Conservation (phyloP, 306 rosid genomes). For the Lotus japonicus region DNA sequence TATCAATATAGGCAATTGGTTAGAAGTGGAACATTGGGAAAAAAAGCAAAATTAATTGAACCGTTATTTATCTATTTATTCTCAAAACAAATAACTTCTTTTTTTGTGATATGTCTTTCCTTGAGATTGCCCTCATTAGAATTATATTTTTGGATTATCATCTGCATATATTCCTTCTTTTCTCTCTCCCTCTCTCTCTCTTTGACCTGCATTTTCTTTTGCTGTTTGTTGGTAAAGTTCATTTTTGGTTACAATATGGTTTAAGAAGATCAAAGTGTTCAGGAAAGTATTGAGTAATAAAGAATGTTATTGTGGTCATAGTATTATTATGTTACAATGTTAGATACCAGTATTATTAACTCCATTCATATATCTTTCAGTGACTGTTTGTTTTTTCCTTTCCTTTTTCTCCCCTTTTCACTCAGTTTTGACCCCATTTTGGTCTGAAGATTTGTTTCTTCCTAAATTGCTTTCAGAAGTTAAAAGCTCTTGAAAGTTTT, state of each 20-base stretch:
- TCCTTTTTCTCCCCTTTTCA: background rate
- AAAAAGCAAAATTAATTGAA: background rate
- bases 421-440: constrained; percentile 1
- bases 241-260: constrained; percentile 8
- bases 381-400: background rate
- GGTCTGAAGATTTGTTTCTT: background rate
- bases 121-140: background rate
- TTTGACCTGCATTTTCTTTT: background rate
- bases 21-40: background rate
- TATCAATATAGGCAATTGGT: background rate
- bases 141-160: background rate
- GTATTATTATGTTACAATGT: background rate
- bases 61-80: background rate
- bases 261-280: background rate
- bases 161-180: background rate
- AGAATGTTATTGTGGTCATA: background rate
- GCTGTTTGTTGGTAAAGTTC: background rate
- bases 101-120: constrained; percentile 13
- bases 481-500: background rate
- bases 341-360: background rate
- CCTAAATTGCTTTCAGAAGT: background rate
- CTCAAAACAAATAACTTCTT: background rate
- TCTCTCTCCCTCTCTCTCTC: background rate
- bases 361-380: background rate
- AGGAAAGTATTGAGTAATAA: background rate